phyloP scores from a whole-genome alignment of 495 filamentous ascomycete species.

The Lasiosphaeriaceae sp. region DNA sequence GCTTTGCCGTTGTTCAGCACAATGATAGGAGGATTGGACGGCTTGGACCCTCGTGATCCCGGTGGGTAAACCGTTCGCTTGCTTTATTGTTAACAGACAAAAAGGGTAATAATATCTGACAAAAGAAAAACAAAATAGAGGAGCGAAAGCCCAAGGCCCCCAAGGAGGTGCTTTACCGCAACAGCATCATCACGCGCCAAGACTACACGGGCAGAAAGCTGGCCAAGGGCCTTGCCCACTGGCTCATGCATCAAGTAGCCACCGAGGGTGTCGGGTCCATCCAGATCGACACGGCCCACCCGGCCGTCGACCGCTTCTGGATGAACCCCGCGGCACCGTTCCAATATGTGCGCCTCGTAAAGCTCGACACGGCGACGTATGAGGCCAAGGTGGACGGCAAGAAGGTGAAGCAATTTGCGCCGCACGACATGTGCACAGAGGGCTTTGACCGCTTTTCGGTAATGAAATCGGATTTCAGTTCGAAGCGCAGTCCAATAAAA shows the following conservation, averaged over 20 bases:
- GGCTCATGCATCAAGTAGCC: conserved; percentile 34
- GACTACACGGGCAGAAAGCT: conserved; percentile 24
- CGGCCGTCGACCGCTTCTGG: conserved; percentile 33
- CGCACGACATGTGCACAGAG: too few species aligned
- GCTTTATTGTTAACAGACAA: too few species aligned
- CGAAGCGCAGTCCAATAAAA: too few species aligned
- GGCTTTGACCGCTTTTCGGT: too few species aligned
- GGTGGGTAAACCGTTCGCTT: too few species aligned
- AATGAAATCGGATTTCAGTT: too few species aligned
- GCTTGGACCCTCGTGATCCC: conserved; percentile 19
- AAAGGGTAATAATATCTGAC: too few species aligned
- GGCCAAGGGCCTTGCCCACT: conserved; percentile 34
- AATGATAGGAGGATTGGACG: conserved; percentile 19
- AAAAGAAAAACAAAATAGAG: not conserved
- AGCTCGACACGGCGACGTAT: too few species aligned
- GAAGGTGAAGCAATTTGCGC: too few species aligned
- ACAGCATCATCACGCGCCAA: conserved; percentile 37
- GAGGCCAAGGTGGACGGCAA: too few species aligned
- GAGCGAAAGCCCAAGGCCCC: conserved; percentile 22
- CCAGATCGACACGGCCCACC: conserved; percentile 33
- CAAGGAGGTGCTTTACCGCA: conserved; percentile 35
- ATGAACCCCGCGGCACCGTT: conserved; percentile 35
- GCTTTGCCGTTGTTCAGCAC: conserved; percentile 29
- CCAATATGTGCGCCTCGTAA: not conserved
- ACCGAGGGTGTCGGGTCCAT: conserved; percentile 31